These are phyloP conservation scores for Boletellus sp. DNA, from an alignment of 768 basidiomycete genomes.

Conservation along the genomic window DNA sequence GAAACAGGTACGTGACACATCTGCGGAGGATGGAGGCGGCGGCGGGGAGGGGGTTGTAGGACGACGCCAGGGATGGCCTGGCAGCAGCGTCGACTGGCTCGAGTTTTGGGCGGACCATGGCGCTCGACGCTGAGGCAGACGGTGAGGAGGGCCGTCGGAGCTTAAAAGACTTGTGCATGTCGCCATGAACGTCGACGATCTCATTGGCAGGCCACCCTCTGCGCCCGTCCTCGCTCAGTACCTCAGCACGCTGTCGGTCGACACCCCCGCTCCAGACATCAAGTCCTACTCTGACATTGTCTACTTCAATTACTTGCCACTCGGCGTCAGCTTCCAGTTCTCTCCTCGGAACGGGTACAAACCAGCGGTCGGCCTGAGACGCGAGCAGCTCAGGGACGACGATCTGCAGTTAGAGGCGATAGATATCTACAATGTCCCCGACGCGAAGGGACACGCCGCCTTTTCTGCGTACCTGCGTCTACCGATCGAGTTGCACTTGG, in stretches of 20 bases:
- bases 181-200: conserved; percentile 25
- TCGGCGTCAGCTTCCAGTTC: conserved; percentile 84
- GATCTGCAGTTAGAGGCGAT: conserved; percentile 63
- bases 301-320: conserved; percentile 78
- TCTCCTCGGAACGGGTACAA: conserved; percentile 62
- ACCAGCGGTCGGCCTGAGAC: conserved; percentile 43
- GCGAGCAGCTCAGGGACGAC: conserved; percentile 47
- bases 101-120: conserved; percentile 24
- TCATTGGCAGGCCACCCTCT: conserved; percentile 53
- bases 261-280: conserved; percentile 48
- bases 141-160: conserved; percentile 19
- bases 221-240: conserved; percentile 43
- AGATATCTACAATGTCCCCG: conserved; percentile 74
- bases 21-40: not conserved
- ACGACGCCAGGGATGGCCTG: not conserved
- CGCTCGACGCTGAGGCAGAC: conserved; percentile 8
- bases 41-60: conserved; percentile 11
- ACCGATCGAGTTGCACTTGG: conserved; percentile 48
- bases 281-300: conserved; percentile 80
- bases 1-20: conserved; percentile 9
- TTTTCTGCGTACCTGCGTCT: conserved; percentile 57
- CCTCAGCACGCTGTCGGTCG: conserved; percentile 36
- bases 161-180: conserved; percentile 7
- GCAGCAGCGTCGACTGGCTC: conserved; percentile 15
- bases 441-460: conserved; percentile 35